Evolutionary conservation across 352 stramenopile genomes (phyloP).

Genomic region (Phytopythium delawarense): DNA sequence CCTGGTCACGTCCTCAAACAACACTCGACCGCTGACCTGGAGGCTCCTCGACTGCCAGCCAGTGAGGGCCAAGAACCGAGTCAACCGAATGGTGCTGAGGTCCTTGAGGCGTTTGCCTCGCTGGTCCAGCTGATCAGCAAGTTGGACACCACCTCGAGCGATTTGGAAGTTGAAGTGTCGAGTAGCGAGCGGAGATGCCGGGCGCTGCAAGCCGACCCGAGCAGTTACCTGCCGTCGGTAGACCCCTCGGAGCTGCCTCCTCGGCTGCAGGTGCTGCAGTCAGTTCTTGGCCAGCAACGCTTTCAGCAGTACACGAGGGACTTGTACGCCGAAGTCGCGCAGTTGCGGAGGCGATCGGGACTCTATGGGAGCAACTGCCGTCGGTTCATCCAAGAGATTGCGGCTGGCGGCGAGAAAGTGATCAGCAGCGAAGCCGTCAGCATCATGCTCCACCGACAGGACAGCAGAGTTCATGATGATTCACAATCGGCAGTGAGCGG

Average conservation of each 20-base stretch:
- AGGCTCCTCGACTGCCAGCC: neutral
- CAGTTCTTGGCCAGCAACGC: constrained; percentile 36
- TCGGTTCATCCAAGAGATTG: constrained; percentile 20
- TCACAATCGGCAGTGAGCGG: neutral
- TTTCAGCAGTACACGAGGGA: constrained; percentile 44
- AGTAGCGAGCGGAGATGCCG: constrained; percentile 12
- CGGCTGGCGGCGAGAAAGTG: constrained; percentile 5
- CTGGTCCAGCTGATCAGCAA: constrained; percentile 24
- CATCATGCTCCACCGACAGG: neutral
- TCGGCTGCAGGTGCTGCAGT: constrained; percentile 46
- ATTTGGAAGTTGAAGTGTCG: constrained; percentile 22
- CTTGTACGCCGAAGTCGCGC: constrained; percentile 30
- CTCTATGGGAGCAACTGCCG: constrained; percentile 28
- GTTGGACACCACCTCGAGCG: constrained; percentile 5
- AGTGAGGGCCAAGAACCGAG: neutral
- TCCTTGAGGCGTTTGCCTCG: neutral
- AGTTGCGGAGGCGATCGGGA: constrained; percentile 22
- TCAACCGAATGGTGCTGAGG: neutral
- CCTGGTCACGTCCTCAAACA: constrained; percentile 11
- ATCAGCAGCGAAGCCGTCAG: constrained; percentile 3
- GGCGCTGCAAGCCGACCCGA: constrained; percentile 12
- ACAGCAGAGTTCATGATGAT: neutral
- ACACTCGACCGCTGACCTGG: neutral
- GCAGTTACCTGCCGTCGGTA: constrained; percentile 2
- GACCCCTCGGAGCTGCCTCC: constrained; percentile 17